phyloP scores from a whole-genome alignment of 2,329 filamentous ascomycete species.

The Colletotrichum caudatum region DNA sequence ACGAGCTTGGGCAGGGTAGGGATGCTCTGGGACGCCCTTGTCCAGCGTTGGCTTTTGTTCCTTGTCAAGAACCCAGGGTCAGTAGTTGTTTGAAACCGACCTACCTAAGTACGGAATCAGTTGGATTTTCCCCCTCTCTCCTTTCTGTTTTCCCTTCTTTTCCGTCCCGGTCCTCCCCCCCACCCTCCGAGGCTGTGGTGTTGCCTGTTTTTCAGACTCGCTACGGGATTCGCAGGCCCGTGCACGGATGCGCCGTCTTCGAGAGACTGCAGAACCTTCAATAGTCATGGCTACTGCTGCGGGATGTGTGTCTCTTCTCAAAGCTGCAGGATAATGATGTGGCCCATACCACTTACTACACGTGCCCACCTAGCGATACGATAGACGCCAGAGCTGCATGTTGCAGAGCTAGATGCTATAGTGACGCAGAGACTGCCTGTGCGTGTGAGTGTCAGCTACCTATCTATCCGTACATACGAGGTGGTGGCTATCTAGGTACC shows the following conservation, averaged over 20 bases:
- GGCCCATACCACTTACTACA: not conserved
- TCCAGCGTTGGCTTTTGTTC: conserved; percentile 21
- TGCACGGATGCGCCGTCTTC: not conserved
- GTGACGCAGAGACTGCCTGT: not conserved
- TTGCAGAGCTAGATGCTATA: conserved; percentile 3
- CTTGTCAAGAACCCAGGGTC: conserved; percentile 20
- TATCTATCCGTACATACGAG: no score
- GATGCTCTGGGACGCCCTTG: conserved; percentile 31
- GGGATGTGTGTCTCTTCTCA: not conserved
- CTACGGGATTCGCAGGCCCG: not conserved
- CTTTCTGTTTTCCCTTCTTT: not conserved
- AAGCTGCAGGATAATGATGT: not conserved
- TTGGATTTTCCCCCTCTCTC: not conserved
- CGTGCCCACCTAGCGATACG: not conserved
- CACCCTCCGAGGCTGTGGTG: not conserved
- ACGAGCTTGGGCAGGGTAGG: conserved; percentile 29
- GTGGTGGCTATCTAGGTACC: no score
- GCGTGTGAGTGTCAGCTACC: no score
- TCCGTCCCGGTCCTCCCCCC: not conserved
- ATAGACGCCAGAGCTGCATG: conserved; percentile 13
- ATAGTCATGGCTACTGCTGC: conserved; percentile 1
- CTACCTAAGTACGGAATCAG: conserved; percentile 1
- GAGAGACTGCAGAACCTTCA: conserved; percentile 2
- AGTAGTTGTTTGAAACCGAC: conserved; percentile 34
- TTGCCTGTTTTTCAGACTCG: not conserved